A percentile compares a stretch with the other conserved stretches of the same genome.
Conservation (phyloP, 1,284 basidiomycete species). For the Cystobasidium sp. region DNA sequence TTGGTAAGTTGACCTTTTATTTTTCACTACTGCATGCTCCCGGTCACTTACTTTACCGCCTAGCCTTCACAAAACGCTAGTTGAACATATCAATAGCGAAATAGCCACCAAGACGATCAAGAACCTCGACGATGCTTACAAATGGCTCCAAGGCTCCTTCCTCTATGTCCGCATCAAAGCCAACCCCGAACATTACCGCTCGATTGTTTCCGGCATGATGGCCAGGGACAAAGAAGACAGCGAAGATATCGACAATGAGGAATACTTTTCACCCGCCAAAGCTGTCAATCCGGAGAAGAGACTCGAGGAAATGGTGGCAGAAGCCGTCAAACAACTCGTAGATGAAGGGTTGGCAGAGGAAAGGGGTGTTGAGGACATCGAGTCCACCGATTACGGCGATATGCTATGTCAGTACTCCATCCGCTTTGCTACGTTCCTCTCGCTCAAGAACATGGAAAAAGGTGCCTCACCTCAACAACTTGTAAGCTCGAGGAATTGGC, state of each 20-base stretch:
- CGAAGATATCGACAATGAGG: conserved; percentile 6
- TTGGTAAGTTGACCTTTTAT: conserved; percentile 55
- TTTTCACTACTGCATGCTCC: not conserved
- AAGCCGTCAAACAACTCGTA: conserved; percentile 47
- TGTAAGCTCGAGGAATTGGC: conserved; percentile 1
- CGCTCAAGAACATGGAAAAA: conserved; percentile 44
- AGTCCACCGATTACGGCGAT: conserved; percentile 44
- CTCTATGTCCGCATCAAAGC: conserved; percentile 70
- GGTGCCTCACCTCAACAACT: conserved; percentile 46
- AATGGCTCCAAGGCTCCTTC: conserved; percentile 3
- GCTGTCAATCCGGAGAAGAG: conserved; percentile 44
- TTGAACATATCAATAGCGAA: conserved; percentile 91
- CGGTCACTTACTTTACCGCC: not conserved
- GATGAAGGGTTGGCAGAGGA: conserved; percentile 46
- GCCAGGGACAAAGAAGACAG: conserved; percentile 2
- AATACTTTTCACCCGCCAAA: not conserved
- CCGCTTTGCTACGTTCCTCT: conserved; percentile 47
- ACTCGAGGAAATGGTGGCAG: conserved; percentile 50
- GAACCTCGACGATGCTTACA: conserved; percentile 57
- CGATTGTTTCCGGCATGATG: conserved; percentile 57
- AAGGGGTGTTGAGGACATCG: conserved; percentile 18
- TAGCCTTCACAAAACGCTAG: conserved; percentile 73
- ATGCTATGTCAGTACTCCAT: conserved; percentile 50
- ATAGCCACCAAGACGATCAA: conserved; percentile 73
- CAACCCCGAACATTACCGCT: conserved; percentile 75